Conservation (phyloP, 2,329 filamentous ascomycete species). For the Fusarium ramigenum region DNA sequence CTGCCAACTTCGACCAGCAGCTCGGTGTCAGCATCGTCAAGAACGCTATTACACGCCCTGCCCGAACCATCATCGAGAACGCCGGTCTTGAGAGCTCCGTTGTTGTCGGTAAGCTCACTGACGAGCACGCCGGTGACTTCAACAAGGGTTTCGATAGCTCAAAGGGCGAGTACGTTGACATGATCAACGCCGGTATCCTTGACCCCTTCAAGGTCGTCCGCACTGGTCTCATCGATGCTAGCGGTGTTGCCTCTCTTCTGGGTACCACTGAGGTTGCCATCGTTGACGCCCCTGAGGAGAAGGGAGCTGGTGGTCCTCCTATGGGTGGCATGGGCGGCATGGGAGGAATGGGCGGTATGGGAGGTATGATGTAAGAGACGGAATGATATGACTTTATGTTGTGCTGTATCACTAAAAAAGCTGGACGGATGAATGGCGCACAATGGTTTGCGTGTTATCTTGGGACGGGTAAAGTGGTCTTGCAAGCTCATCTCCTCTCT, state of each 20-base stretch:
- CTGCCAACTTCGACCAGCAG: slow-evolving; percentile 98
- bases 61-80: slow-evolving; percentile 96
- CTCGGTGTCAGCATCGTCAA: slow-evolving; percentile 98
- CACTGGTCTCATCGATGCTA: slow-evolving; percentile 93
- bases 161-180: slow-evolving; percentile 98
- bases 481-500: slow-evolving; percentile 52
- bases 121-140: slow-evolving; percentile 92
- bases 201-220: slow-evolving; percentile 99
- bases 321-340: slow-evolving; percentile 75
- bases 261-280: slow-evolving; percentile 99
- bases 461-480: slow-evolving; percentile 45
- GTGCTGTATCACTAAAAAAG: slow-evolving; percentile 45
- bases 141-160: slow-evolving; percentile 98
- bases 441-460: slow-evolving; percentile 61
- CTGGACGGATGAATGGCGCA: slow-evolving; percentile 51
- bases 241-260: slow-evolving; percentile 94
- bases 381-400: slow-evolving; percentile 34
- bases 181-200: slow-evolving; percentile 96
- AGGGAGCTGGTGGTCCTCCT: slow-evolving; percentile 69
- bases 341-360: slow-evolving; percentile 68
- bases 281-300: slow-evolving; percentile 94
- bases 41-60: slow-evolving; percentile 96
- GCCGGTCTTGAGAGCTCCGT: slow-evolving; percentile 95
- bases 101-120: slow-evolving; percentile 96
- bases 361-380: slow-evolving; percentile 65